phyloP scores from a whole-genome alignment of 2,329 filamentous ascomycete genomes.

The Beauveria australis region DNA sequence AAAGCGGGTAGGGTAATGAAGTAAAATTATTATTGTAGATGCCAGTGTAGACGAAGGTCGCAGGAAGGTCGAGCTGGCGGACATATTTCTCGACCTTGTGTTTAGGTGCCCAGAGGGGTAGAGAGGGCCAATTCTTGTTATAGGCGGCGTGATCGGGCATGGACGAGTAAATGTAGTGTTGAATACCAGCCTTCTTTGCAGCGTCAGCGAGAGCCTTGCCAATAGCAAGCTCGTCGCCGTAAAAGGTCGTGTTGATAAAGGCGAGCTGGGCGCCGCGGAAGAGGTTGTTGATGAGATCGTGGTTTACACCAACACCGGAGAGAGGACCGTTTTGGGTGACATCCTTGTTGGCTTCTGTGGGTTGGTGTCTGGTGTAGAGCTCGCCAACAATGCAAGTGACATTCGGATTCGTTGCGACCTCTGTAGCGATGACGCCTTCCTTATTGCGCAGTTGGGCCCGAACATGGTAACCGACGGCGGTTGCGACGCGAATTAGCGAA shows the following conservation, averaged over 20 bases:
- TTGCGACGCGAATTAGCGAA: constrained; percentile 87
- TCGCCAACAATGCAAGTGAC: constrained; percentile 58
- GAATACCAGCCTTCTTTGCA: constrained; percentile 73
- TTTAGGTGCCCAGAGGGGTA: constrained; percentile 89
- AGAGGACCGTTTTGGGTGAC: constrained; percentile 63
- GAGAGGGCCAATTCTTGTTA: constrained; percentile 65
- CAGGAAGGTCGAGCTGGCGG: constrained; percentile 68
- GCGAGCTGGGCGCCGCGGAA: constrained; percentile 81
- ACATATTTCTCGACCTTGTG: constrained; percentile 90
- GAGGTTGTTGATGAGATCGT: constrained; percentile 63
- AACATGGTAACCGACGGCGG: constrained; percentile 87
- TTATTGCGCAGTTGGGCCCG: constrained; percentile 84
- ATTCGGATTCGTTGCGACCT: constrained; percentile 74
- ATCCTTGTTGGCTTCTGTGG: constrained; percentile 43
- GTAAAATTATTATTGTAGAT: constrained; percentile 99
- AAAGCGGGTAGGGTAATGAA: constrained; percentile 81
- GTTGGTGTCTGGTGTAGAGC: constrained; percentile 48
- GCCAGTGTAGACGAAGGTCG: constrained; percentile 91
- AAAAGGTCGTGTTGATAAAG: constrained; percentile 97
- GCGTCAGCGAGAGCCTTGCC: constrained; percentile 83
- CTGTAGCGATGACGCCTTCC: constrained; percentile 79
- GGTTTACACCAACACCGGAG: constrained; percentile 59
- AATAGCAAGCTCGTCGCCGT: constrained; percentile 87
- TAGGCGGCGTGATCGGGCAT: constrained; percentile 92
- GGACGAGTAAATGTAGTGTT: constrained; percentile 92